These are phyloP conservation scores for Mycena sp. DNA, from an alignment of 1,284 basidiomycete species.

Conservation along the genomic window DNA sequence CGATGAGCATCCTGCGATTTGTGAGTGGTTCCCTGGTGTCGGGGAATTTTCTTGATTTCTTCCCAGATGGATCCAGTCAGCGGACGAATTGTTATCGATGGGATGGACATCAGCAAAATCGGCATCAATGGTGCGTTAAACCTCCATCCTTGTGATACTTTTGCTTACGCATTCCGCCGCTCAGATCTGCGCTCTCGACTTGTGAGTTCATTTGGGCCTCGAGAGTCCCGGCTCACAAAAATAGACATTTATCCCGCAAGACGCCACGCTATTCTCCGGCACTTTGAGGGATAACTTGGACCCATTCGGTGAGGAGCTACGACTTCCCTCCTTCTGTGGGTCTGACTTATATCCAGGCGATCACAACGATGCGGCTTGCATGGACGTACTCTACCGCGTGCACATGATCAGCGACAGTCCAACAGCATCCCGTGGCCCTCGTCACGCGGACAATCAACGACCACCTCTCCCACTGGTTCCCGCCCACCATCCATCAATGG, in stretches of 20 bases:
- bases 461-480: slow-evolving; percentile 26
- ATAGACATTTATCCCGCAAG: slow-evolving; percentile 77
- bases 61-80: slow-evolving; percentile 72
- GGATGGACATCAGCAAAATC: slow-evolving; percentile 69
- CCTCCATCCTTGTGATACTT: not conserved
- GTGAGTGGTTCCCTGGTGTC: slow-evolving; percentile 1
- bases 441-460: slow-evolving; percentile 52
- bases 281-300: slow-evolving; percentile 84
- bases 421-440: slow-evolving; percentile 42
- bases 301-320: slow-evolving; percentile 30
- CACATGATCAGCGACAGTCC: slow-evolving; percentile 65
- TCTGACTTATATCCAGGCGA: slow-evolving; percentile 58
- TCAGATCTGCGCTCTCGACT: slow-evolving; percentile 19
- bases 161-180: not conserved
- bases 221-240: not conserved
- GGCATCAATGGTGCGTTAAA: slow-evolving; percentile 81
- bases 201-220: not conserved
- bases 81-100: slow-evolving; percentile 52
- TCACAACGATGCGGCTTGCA: slow-evolving; percentile 82
- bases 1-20: slow-evolving; percentile 53
- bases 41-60: not conserved
- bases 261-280: slow-evolving; percentile 87
- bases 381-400: slow-evolving; percentile 73
- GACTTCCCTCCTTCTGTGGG: no score
- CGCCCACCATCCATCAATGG: slow-evolving; percentile 30